These are phyloP conservation scores for Elsinoe arachidis DNA, from an alignment of 2,329 filamentous ascomycete genomes.

Conservation along the genomic window DNA sequence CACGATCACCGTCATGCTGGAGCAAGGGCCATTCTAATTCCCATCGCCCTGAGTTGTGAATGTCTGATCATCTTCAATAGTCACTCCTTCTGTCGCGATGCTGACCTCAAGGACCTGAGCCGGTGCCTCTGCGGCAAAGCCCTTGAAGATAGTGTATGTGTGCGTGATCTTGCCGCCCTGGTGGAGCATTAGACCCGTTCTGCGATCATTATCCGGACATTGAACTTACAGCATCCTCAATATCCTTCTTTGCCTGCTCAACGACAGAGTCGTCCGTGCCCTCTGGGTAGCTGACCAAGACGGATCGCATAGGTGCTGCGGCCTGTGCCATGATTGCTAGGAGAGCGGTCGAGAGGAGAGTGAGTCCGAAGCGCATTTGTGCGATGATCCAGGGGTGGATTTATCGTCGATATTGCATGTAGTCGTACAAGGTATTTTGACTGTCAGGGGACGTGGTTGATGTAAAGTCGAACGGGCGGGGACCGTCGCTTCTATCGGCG, in stretches of 20 bases:
- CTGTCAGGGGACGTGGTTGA: no score
- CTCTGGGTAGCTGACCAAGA: constrained; percentile 70
- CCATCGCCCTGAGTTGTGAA: neutral
- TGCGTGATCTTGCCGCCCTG: constrained; percentile 69
- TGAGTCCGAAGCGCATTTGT: constrained; percentile 25
- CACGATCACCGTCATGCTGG: neutral
- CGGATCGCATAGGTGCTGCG: constrained; percentile 52
- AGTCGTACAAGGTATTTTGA: neutral
- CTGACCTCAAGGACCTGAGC: constrained; percentile 55
- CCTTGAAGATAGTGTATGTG: constrained; percentile 29
- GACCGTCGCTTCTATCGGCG: neutral
- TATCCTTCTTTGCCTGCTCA: constrained; percentile 60
- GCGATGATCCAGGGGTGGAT: neutral
- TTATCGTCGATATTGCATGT: neutral
- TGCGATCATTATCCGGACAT: constrained; percentile 14
- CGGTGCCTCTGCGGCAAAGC: constrained; percentile 50
- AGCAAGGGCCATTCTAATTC: neutral
- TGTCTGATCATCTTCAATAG: constrained; percentile 68
- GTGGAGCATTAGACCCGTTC: constrained; percentile 1
- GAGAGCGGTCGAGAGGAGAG: constrained; percentile 25
- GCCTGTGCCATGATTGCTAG: constrained; percentile 56
- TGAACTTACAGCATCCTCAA: constrained; percentile 52
- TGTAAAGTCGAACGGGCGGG: neutral
- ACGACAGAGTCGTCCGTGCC: constrained; percentile 60
- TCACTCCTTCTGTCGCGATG: constrained; percentile 54